Conservation (phyloP, 352 stramenopile genomes). For the Phytophthora ramorum region DNA sequence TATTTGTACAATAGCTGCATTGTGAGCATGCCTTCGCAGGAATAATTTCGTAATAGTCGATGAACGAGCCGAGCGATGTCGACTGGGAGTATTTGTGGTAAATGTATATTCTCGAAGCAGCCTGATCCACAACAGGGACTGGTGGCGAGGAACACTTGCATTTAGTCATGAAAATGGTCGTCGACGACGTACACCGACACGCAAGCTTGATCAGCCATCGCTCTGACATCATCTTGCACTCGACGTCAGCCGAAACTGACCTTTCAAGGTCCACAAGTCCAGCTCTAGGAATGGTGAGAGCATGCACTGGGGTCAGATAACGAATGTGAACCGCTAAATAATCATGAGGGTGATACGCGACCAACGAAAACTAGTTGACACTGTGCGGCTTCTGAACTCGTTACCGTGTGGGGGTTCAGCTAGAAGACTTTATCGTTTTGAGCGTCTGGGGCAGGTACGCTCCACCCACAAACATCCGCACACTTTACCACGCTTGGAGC, state of each 20-base stretch:
- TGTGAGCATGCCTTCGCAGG: conserved; percentile 5
- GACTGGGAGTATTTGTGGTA: not conserved
- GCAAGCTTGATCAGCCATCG: too few species aligned
- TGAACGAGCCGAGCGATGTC: not conserved
- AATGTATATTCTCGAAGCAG: not conserved
- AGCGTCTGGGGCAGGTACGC: not conserved
- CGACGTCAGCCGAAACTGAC: too few species aligned
- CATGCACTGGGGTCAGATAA: too few species aligned
- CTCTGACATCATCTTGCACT: too few species aligned
- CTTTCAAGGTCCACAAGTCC: not conserved
- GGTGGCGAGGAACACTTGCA: too few species aligned
- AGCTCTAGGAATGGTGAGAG: not conserved
- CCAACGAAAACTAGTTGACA: conserved; percentile 1
- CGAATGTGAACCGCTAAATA: too few species aligned
- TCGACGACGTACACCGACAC: too few species aligned
- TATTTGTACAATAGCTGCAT: conserved; percentile 25
- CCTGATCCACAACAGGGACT: not conserved
- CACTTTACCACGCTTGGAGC: too few species aligned
- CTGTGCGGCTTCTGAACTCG: conserved; percentile 4
- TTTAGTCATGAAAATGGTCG: too few species aligned
- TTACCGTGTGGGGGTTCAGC: not conserved
- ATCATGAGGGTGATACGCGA: not conserved
- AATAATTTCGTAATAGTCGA: conserved; percentile 17
- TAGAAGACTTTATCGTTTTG: not conserved
- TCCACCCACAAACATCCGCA: not conserved